A percentile compares a stretch with the other conserved stretches of the same genome.
These are phyloP conservation scores for Phialocephala sp. DNA, from an alignment of 2,329 filamentous ascomycete genomes.

Conservation along the genomic window DNA sequence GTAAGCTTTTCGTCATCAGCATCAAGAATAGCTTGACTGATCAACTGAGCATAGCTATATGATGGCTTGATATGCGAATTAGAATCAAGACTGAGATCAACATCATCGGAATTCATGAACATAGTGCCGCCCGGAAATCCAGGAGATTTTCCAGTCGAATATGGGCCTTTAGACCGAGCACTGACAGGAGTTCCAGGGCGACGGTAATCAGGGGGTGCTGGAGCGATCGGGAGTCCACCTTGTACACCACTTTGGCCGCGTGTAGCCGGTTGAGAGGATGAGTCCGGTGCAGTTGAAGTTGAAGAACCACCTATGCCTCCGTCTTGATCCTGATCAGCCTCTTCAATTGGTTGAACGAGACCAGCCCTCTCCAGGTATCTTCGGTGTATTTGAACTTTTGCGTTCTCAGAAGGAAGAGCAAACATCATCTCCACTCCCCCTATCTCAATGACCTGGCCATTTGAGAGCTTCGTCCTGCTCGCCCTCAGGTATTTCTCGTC, in stretches of 20 bases:
- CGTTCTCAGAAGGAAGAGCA: conserved; percentile 79
- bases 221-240: conserved; percentile 55
- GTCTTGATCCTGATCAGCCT: conserved; percentile 27
- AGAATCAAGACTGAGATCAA: conserved; percentile 81
- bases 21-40: conserved; percentile 92
- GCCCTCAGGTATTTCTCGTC: conserved; percentile 72
- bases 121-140: conserved; percentile 46
- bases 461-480: conserved; percentile 68
- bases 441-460: conserved; percentile 91
- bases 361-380: conserved; percentile 73
- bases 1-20: conserved; percentile 88
- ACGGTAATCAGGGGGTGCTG: conserved; percentile 64
- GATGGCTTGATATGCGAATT: conserved; percentile 93
- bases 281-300: conserved; percentile 17
- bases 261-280: conserved; percentile 8
- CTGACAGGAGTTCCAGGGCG: conserved; percentile 62
- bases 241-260: conserved; percentile 32
- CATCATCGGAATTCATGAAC: conserved; percentile 56
- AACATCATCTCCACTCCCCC: conserved; percentile 98
- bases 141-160: conserved; percentile 39
- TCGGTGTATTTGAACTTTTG: conserved; percentile 69
- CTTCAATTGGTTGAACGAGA: conserved; percentile 46
- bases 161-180: conserved; percentile 32
- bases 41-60: conserved; percentile 96
- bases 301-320: conserved; percentile 19